phyloP scores from a whole-genome alignment of 192 early-diverging fungal genomes.

The Coemansia sp. region DNA sequence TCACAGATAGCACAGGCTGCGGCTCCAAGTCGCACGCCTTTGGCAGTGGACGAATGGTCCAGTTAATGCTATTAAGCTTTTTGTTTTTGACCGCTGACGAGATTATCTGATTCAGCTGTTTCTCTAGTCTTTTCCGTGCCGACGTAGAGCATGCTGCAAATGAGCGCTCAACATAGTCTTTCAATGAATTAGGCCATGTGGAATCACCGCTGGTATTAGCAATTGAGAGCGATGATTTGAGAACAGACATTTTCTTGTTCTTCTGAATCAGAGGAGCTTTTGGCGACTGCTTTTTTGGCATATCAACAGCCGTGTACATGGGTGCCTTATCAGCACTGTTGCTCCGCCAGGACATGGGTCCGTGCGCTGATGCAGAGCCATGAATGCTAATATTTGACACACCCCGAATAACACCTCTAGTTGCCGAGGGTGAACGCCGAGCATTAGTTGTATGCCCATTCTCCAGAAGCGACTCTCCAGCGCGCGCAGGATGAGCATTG shows the following conservation, averaged over 20 bases:
- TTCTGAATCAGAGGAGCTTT: neutral
- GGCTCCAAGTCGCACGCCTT: conserved; percentile 35
- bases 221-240: conserved; percentile 6
- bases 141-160: conserved; percentile 30
- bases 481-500: neutral
- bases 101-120: conserved; percentile 52
- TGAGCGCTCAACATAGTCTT: conserved; percentile 52
- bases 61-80: conserved; percentile 42
- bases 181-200: conserved; percentile 40
- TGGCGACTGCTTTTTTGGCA: conserved; percentile 23
- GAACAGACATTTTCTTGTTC: neutral
- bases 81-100: conserved; percentile 40
- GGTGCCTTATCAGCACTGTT: conserved; percentile 19
- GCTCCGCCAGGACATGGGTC: conserved; percentile 3
- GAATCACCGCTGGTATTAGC: neutral
- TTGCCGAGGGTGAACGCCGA: conserved; percentile 36
- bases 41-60: conserved; percentile 37
- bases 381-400: conserved; percentile 24
- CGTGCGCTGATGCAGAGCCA: neutral
- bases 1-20: conserved; percentile 4
- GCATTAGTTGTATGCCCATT: conserved; percentile 5
- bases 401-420: conserved; percentile 29
- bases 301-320: conserved; percentile 34
- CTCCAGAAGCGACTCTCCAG: neutral
- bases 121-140: conserved; percentile 23